These are phyloP conservation scores for Rhizopogon roseolus DNA, from an alignment of 768 basidiomycete species.

Conservation along the genomic window DNA sequence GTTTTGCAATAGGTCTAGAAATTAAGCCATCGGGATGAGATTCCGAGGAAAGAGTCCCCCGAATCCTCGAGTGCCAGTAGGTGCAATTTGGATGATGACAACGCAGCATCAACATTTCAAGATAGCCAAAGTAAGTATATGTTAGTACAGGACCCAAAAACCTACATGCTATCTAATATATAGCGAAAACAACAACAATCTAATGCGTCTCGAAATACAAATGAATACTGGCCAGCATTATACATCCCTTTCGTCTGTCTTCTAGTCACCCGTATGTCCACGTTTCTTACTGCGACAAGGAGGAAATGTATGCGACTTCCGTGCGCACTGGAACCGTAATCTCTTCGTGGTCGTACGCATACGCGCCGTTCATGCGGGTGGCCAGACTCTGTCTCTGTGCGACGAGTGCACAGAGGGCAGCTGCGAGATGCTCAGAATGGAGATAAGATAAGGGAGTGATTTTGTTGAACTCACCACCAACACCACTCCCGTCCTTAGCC, in stretches of 20 bases:
- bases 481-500: slow-evolving; percentile 97
- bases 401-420: slow-evolving; percentile 78
- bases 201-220: slow-evolving; percentile 1
- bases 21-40: no score
- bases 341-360: slow-evolving; percentile 2
- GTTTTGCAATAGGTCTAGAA: no score
- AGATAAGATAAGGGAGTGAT: not conserved
- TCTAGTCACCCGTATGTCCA: not conserved
- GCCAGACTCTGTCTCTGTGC: slow-evolving; percentile 20
- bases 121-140: not conserved
- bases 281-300: slow-evolving; percentile 14
- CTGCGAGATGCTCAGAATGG: slow-evolving; percentile 32
- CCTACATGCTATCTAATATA: not conserved
- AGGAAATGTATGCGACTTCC: slow-evolving; percentile 10
- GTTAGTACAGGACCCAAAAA: not conserved
- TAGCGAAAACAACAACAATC: not conserved
- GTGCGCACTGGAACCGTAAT: slow-evolving; percentile 12
- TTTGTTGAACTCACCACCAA: slow-evolving; percentile 72
- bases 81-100: no score
- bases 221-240: slow-evolving; percentile 1
- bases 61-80: no score
- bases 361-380: slow-evolving; percentile 7
- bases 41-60: no score
- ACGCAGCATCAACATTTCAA: no score
- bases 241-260: not conserved